A percentile compares a stretch with the other conserved stretches of the same genome.
Evolutionary conservation across 2,329 filamentous ascomycete species (phyloP).

Genomic region (Scytalidium sp.): DNA sequence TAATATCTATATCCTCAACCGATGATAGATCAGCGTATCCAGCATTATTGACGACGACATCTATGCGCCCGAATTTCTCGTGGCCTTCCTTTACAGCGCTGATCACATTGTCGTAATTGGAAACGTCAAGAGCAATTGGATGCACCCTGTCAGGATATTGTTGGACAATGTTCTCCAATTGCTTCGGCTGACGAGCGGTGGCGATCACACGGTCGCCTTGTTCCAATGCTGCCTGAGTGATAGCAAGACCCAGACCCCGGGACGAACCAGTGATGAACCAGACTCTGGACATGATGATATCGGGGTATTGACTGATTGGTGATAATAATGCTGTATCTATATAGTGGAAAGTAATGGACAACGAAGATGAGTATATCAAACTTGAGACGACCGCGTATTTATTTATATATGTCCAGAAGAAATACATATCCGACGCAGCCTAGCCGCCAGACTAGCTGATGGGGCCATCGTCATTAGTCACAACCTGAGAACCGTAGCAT

Average conservation of each 20-base stretch:
- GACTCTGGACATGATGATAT: constrained; percentile 21
- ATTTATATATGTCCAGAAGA: no score
- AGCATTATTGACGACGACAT: constrained; percentile 58
- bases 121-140: constrained; percentile 48
- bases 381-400: no score
- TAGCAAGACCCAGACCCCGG: constrained; percentile 40
- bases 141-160: constrained; percentile 43
- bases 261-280: constrained; percentile 48
- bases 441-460: no score
- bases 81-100: constrained; percentile 32
- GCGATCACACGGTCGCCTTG: constrained; percentile 42
- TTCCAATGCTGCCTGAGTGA: constrained; percentile 35
- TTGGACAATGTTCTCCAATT: constrained; percentile 31
- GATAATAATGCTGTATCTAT: no score
- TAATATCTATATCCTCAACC: constrained; percentile 47
- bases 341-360: no score
- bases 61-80: constrained; percentile 49
- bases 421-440: no score
- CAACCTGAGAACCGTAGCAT: no score
- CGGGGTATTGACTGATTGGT: no score
- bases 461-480: no score
- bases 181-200: constrained; percentile 36
- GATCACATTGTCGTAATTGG: constrained; percentile 38
- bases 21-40: constrained; percentile 52
- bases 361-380: no score